These are phyloP conservation scores for Aspergillus vadensis DNA, from an alignment of 2,329 filamentous ascomycete genomes.

Conservation along the genomic window DNA sequence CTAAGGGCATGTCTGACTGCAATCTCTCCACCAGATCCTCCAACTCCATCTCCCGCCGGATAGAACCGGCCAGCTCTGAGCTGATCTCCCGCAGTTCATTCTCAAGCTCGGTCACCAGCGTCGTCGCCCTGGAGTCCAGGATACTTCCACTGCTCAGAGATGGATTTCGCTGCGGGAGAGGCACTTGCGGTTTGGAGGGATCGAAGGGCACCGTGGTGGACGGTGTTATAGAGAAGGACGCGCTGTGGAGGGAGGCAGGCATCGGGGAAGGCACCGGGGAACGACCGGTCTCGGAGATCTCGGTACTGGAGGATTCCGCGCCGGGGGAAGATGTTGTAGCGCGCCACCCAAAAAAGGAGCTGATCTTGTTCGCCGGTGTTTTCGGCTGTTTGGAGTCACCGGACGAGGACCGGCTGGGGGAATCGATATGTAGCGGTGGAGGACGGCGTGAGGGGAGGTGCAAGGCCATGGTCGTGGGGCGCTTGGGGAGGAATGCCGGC, in stretches of 20 bases:
- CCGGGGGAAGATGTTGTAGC: slow-evolving; percentile 55
- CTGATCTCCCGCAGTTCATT: slow-evolving; percentile 92
- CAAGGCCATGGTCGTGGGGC: slow-evolving; percentile 48
- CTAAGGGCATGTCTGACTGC: slow-evolving; percentile 68
- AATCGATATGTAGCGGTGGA: slow-evolving; percentile 48
- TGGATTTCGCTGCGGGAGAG: slow-evolving; percentile 44
- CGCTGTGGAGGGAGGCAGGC: slow-evolving; percentile 39
- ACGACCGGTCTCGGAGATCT: slow-evolving; percentile 62
- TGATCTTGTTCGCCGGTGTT: slow-evolving; percentile 60
- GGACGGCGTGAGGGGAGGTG: slow-evolving; percentile 44
- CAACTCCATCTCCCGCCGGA: slow-evolving; percentile 91
- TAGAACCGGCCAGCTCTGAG: slow-evolving; percentile 86
- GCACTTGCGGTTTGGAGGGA: slow-evolving; percentile 52
- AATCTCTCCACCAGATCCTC: slow-evolving; percentile 90
- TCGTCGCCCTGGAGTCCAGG: slow-evolving; percentile 49
- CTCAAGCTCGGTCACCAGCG: slow-evolving; percentile 83
- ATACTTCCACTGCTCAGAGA: slow-evolving; percentile 50
- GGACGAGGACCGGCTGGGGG: slow-evolving; percentile 40
- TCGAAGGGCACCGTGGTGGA: slow-evolving; percentile 53
- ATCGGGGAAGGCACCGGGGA: slow-evolving; percentile 62
- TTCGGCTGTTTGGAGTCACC: slow-evolving; percentile 48
- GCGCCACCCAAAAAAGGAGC: slow-evolving; percentile 70
- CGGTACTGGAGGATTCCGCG: slow-evolving; percentile 61
- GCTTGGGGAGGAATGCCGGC: slow-evolving; percentile 56
- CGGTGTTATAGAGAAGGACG: slow-evolving; percentile 34